These are phyloP conservation scores for Phalaenopsis equestris DNA, from an alignment of 106 monocot genomes.

Conservation along the genomic window DNA sequence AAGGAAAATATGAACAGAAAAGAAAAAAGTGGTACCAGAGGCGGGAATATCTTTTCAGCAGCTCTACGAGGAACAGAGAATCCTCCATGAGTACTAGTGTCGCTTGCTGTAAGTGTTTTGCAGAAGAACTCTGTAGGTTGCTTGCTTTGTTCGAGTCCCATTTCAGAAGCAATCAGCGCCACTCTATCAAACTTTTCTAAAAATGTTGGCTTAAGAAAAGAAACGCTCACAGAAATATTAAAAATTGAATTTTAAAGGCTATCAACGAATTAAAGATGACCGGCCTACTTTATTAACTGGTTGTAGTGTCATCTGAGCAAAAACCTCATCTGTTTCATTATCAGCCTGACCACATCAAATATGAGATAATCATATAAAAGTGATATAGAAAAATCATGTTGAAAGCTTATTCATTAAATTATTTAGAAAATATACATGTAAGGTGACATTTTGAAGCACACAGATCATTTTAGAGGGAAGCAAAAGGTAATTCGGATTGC, in stretches of 20 bases:
- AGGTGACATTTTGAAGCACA: constrained; percentile 63
- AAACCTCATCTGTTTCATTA: constrained; percentile 89
- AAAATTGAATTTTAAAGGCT: background rate
- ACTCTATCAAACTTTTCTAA: constrained; percentile 62
- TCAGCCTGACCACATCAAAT: constrained; percentile 52
- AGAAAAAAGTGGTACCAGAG: constrained; percentile 42
- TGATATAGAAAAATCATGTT: background rate
- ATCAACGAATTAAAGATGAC: constrained; percentile 8
- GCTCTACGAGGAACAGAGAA: constrained; percentile 92
- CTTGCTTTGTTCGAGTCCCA: constrained; percentile 78
- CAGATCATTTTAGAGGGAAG: constrained; percentile 84
- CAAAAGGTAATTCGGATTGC: constrained; percentile 65
- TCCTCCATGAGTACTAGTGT: constrained; percentile 92
- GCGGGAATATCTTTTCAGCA: constrained; percentile 93
- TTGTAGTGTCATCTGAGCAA: constrained; percentile 92
- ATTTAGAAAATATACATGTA: constrained; percentile 49
- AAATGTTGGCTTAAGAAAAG: background rate
- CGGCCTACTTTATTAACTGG: constrained; percentile 89
- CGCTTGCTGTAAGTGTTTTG: constrained; percentile 91
- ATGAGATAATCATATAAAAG: background rate
- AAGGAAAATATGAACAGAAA: background rate
- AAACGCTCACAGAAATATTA: background rate
- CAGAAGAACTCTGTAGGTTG: constrained; percentile 88
- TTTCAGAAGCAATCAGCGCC: constrained; percentile 69
- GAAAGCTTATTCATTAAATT: background rate